phyloP scores from a whole-genome alignment of 2,329 filamentous ascomycete genomes.

The Fusarium sp. region DNA sequence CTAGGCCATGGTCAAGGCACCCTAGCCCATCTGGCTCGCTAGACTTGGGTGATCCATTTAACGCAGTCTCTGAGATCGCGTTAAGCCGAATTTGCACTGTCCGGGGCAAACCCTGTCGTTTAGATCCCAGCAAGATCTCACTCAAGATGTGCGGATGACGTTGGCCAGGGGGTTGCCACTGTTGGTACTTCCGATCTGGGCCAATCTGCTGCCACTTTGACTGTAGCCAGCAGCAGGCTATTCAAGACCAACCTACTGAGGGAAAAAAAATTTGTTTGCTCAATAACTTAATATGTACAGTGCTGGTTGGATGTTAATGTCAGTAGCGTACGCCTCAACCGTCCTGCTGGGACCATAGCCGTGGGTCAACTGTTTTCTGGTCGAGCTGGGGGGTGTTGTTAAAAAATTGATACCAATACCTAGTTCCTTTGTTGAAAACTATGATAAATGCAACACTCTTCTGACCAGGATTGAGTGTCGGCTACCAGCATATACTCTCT shows the following conservation, averaged over 20 bases:
- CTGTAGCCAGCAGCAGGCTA: slow-evolving; percentile 1
- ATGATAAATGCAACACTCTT: not conserved
- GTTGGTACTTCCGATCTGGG: slow-evolving; percentile 24
- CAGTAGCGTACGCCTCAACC: slow-evolving; percentile 25
- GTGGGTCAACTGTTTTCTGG: slow-evolving; percentile 3
- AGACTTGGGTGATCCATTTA: slow-evolving; percentile 25
- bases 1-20: not conserved
- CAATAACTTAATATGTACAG: not conserved
- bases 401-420: slow-evolving; percentile 14
- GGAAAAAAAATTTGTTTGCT: slow-evolving; percentile 29
- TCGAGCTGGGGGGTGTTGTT: not conserved
- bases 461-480: not conserved
- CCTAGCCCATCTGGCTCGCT: slow-evolving; percentile 5
- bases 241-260: not conserved
- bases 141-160: slow-evolving; percentile 19
- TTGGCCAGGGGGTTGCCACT: slow-evolving; percentile 30
- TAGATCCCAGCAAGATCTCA: slow-evolving; percentile 35
- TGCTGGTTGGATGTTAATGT: slow-evolving; percentile 5
- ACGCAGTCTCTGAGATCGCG: slow-evolving; percentile 34
- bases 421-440: not conserved
- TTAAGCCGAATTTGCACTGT: slow-evolving; percentile 30
- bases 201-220: slow-evolving; percentile 14
- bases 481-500: not conserved
- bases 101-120: slow-evolving; percentile 35
- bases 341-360: slow-evolving; percentile 15